Percentiles rank a stretch among this genome's conserved stretches.
Evolutionary conservation across 805 yeast species (phyloP).

Genomic region (Barnettozyma siamensis): DNA sequence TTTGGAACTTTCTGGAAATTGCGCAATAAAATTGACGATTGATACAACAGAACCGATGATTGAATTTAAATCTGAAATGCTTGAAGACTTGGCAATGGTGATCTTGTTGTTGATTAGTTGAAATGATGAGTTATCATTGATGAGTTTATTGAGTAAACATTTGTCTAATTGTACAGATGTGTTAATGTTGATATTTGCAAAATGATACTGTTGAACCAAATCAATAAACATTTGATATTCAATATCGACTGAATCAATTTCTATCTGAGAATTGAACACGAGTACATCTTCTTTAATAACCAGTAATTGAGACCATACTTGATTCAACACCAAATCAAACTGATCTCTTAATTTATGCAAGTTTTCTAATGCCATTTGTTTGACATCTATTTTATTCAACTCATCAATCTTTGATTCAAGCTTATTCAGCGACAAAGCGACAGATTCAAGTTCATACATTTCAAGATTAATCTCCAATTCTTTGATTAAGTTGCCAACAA

Average conservation of each 20-base stretch:
- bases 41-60: constrained; percentile 15
- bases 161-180: constrained; percentile 15
- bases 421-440: constrained; percentile 16
- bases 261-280: constrained; percentile 14
- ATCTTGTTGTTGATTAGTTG: constrained; percentile 6
- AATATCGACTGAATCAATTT: constrained; percentile 16
- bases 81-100: background rate
- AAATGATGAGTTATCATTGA: constrained; percentile 3
- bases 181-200: constrained; percentile 13
- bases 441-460: constrained; percentile 21
- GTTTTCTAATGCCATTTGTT: constrained; percentile 4
- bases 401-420: constrained; percentile 11
- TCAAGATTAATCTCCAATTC: constrained; percentile 23
- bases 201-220: constrained; percentile 8
- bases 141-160: constrained; percentile 9
- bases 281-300: constrained; percentile 5
- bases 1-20: constrained; percentile 11
- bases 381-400: constrained; percentile 3
- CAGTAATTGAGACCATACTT: constrained; percentile 15
- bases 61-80: background rate
- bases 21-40: constrained; percentile 16
- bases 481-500: constrained; percentile 17
- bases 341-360: constrained; percentile 4
- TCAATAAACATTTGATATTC: constrained; percentile 12
- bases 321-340: constrained; percentile 1